Conservation (phyloP, 2,329 filamentous ascomycete species). For the Xylariaceae sp. region DNA sequence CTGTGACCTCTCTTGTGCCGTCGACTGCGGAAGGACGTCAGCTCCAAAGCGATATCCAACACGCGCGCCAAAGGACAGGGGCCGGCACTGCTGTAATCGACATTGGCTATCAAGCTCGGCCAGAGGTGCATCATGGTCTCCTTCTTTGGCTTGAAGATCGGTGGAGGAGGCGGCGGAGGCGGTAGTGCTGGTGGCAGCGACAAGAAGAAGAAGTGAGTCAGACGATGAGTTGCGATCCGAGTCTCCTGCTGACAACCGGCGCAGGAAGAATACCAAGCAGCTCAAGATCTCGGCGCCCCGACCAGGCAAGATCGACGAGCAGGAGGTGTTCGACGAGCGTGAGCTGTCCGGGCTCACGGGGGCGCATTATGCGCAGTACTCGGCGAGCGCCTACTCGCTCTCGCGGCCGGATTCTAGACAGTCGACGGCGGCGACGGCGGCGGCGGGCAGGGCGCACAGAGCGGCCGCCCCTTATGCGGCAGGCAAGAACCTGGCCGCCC, state of each 20-base stretch:
- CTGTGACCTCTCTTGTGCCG: background rate
- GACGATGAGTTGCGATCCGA: constrained; percentile 4
- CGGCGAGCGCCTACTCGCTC: constrained; percentile 10
- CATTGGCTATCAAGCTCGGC: background rate
- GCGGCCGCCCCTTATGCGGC: constrained; percentile 30
- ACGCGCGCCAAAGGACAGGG: background rate
- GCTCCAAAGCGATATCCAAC: background rate
- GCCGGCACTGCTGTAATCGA: background rate
- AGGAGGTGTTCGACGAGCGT: constrained; percentile 3
- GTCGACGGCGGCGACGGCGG: constrained; percentile 22
- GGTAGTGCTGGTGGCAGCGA: too few species aligned
- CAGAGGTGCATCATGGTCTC: constrained; percentile 41
- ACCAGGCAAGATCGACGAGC: constrained; percentile 11
- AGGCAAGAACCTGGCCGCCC: constrained; percentile 26
- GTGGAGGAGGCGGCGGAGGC: too few species aligned
- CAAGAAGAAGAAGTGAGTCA: constrained; percentile 45
- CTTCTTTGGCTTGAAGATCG: constrained; percentile 50
- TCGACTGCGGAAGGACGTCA: background rate
- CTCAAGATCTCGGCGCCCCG: constrained; percentile 15
- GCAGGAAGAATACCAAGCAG: constrained; percentile 28
- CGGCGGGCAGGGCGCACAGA: constrained; percentile 11
- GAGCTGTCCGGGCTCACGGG: constrained; percentile 9
- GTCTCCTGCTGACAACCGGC: constrained; percentile 10
- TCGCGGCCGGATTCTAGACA: constrained; percentile 34
- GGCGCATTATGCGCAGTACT: constrained; percentile 5